Evolutionary conservation across 345 rosid genomes (phyloP).

Genomic region (Microthlaspi erraticum): DNA sequence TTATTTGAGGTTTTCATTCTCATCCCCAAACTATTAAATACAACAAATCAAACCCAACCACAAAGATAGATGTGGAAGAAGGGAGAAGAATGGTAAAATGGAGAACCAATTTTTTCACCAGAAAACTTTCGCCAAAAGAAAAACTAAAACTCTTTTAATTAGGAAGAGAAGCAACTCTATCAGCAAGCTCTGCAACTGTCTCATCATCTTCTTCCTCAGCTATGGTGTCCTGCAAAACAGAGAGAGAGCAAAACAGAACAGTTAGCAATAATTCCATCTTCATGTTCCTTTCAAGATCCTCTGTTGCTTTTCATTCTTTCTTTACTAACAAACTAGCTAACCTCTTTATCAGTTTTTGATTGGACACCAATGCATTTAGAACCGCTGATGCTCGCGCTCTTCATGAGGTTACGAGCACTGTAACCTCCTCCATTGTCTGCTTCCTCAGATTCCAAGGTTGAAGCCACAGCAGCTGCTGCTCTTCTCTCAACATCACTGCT

Average conservation of each 20-base stretch:
- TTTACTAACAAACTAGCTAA: conserved; percentile 32
- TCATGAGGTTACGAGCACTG: conserved; percentile 77
- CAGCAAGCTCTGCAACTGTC: conserved; percentile 34
- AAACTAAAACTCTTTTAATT: conserved; percentile 7
- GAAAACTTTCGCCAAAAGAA: conserved; percentile 23
- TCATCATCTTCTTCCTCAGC: conserved; percentile 42
- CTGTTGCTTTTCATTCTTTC: conserved; percentile 1
- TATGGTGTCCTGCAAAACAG: conserved; percentile 41
- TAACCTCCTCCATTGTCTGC: conserved; percentile 50
- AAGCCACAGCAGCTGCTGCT: conserved; percentile 55
- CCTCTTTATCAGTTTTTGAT: conserved; percentile 57
- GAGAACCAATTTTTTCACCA: conserved; percentile 22
- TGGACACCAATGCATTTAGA: conserved; percentile 79
- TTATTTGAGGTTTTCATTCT: conserved; percentile 39
- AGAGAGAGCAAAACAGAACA: conserved; percentile 20
- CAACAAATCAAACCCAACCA: conserved; percentile 48
- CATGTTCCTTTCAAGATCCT: conserved; percentile 12
- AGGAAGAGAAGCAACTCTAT: conserved; percentile 44
- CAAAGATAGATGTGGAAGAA: conserved; percentile 37
- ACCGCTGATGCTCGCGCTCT: conserved; percentile 96
- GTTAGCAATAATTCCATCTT: conserved; percentile 17
- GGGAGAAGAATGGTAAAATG: conserved; percentile 26
- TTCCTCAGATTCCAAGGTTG: conserved; percentile 56
- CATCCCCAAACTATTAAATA: conserved; percentile 44
- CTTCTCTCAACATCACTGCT: conserved; percentile 54